These are phyloP conservation scores for Spiraea crenata DNA, from an alignment of 331 rosid species.

Conservation along the genomic window DNA sequence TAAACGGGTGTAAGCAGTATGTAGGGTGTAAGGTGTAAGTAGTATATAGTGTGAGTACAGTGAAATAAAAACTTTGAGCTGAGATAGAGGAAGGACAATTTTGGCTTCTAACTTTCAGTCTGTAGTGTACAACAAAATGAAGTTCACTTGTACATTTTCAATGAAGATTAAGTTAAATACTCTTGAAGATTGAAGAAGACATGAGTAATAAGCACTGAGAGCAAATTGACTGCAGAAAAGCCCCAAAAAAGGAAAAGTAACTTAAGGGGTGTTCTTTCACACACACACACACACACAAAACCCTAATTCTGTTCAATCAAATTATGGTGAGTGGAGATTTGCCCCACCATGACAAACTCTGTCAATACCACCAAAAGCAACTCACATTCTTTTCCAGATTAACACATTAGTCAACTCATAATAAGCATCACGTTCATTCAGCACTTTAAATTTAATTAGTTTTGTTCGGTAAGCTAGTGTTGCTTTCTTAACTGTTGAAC, in stretches of 20 bases:
- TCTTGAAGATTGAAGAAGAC: slow-evolving; percentile 9
- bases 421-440: slow-evolving; percentile 2
- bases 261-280: background rate
- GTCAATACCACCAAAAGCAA: slow-evolving; percentile 19
- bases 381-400: slow-evolving; percentile 9
- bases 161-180: background rate
- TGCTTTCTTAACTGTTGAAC: too few relatives aligned
- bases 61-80: background rate
- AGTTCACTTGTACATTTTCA: background rate
- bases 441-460: too few relatives aligned
- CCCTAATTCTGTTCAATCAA: too few relatives aligned
- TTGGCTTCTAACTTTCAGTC: background rate
- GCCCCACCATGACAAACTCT: slow-evolving; percentile 15
- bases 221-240: slow-evolving; percentile 26
- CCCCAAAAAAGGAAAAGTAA: background rate
- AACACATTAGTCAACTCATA: slow-evolving; percentile 5
- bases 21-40: too few relatives aligned
- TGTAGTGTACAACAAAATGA: background rate
- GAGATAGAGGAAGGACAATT: background rate
- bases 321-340: slow-evolving; percentile 26
- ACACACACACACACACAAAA: too few relatives aligned
- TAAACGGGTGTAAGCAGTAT: too few relatives aligned
- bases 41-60: background rate
- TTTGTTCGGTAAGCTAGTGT: too few relatives aligned
- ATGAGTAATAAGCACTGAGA: slow-evolving; percentile 8